Conservation (phyloP, 352 stramenopile genomes). For the Phytophthora colocasiae region DNA sequence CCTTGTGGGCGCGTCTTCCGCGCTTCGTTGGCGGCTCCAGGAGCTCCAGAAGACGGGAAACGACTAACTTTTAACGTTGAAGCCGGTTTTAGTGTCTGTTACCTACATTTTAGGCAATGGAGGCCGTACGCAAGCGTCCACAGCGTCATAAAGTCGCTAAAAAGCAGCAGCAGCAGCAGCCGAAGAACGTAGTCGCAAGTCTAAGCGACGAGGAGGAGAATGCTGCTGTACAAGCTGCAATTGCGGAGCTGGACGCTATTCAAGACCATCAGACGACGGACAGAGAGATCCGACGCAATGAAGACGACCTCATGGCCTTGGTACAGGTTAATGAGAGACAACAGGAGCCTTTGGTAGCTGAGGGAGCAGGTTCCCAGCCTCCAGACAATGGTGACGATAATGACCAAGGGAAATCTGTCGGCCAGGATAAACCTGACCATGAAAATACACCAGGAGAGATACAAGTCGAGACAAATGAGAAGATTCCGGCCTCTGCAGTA, state of each 20-base stretch:
- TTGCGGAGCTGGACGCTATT: constrained; percentile 21
- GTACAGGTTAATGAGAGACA: constrained; percentile 30
- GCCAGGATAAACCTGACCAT: neutral
- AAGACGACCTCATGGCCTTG: constrained; percentile 64
- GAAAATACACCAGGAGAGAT: no score
- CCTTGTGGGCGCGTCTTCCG: constrained; percentile 5
- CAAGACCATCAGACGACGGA: constrained; percentile 28
- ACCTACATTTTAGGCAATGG: constrained; percentile 26
- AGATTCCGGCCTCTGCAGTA: neutral
- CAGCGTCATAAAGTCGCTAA: constrained; percentile 5
- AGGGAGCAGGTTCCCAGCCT: constrained; percentile 27
- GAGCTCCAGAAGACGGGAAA: constrained; percentile 17
- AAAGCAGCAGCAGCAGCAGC: constrained; percentile 9
- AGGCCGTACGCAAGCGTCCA: constrained; percentile 31
- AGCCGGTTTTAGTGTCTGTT: constrained; percentile 20
- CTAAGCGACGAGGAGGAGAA: constrained; percentile 23
- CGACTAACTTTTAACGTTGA: constrained; percentile 26
- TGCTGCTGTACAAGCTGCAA: constrained; percentile 8
- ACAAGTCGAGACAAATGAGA: no score
- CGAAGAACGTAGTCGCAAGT: neutral
- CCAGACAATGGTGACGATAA: constrained; percentile 27
- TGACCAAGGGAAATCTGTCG: neutral
- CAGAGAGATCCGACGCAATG: constrained; percentile 62
- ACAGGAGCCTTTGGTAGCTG: constrained; percentile 30
- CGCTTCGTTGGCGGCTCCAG: constrained; percentile 12